Percentiles rank a stretch among this genome's conserved stretches.
Evolutionary conservation across 2,329 filamentous ascomycete genomes (phyloP).

Genomic region (Huntiella bhutanensis): DNA sequence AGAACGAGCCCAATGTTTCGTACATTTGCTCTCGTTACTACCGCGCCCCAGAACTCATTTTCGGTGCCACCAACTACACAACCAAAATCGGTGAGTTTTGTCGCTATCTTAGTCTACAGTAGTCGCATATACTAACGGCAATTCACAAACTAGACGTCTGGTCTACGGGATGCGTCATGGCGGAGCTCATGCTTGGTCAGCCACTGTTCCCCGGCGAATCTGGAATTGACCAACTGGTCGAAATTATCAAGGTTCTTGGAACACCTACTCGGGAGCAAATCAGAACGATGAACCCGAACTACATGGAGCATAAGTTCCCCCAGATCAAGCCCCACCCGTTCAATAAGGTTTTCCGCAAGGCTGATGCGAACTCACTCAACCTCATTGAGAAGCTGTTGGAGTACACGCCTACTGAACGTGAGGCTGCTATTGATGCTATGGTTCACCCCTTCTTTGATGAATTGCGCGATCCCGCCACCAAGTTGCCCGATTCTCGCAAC

Average conservation of each 20-base stretch:
- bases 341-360: constrained; percentile 97
- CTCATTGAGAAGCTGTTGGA: constrained; percentile 85
- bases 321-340: constrained; percentile 99
- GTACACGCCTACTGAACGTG: constrained; percentile 90
- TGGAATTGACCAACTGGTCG: constrained; percentile 92
- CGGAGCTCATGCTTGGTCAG: constrained; percentile 95
- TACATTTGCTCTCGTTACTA: constrained; percentile 99
- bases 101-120: background rate
- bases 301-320: constrained; percentile 99
- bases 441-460: constrained; percentile 98
- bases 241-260: constrained; percentile 97
- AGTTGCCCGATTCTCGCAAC: constrained; percentile 85
- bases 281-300: constrained; percentile 99
- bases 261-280: constrained; percentile 96
- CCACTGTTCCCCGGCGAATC: constrained; percentile 96
- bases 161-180: constrained; percentile 99
- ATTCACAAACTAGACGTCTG: constrained; percentile 65
- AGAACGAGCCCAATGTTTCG: constrained; percentile 97
- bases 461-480: constrained; percentile 74
- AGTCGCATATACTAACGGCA: constrained; percentile 12
- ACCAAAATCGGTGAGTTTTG: constrained; percentile 81
- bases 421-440: constrained; percentile 90
- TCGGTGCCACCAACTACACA: constrained; percentile 97
- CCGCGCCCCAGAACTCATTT: constrained; percentile 91
- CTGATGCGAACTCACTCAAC: constrained; percentile 80